Evolutionary conservation across 2,329 filamentous ascomycete genomes (phyloP).

Genomic region (Didymella keratinophila): DNA sequence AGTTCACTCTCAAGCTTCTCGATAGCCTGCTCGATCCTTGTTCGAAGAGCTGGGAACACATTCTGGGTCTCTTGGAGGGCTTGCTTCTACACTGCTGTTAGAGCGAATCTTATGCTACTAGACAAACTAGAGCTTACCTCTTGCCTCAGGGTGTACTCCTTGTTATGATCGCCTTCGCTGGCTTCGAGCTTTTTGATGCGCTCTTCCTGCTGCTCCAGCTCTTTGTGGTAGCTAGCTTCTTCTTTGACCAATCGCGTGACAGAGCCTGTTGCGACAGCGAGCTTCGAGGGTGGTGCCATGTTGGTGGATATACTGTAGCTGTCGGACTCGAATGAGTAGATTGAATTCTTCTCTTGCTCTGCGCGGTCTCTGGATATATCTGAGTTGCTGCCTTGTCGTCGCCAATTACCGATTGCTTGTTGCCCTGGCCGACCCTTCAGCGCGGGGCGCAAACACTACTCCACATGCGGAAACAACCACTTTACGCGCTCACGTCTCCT

Average conservation of each 20-base stretch:
- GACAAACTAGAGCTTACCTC: conserved; percentile 66
- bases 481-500: conserved; percentile 34
- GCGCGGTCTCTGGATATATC: neutral
- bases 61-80: conserved; percentile 88
- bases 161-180: conserved; percentile 73
- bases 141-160: conserved; percentile 81
- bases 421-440: conserved; percentile 29
- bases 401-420: conserved; percentile 14
- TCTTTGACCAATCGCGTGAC: conserved; percentile 90
- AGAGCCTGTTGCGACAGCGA: conserved; percentile 80
- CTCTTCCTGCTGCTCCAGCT: conserved; percentile 76
- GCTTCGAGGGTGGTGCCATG: conserved; percentile 80
- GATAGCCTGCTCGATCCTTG: conserved; percentile 75
- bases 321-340: neutral
- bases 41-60: conserved; percentile 75
- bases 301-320: conserved; percentile 21
- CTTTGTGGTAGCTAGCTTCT: conserved; percentile 87
- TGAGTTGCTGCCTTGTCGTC: conserved; percentile 21
- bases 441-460: conserved; percentile 10
- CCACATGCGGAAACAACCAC: conserved; percentile 21
- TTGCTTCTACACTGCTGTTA: conserved; percentile 64
- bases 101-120: neutral
- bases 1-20: conserved; percentile 78
- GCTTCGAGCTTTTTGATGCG: conserved; percentile 73
- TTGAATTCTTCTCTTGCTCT: neutral